phyloP scores from a whole-genome alignment of 306 rosid species.

The Malus fusca region DNA sequence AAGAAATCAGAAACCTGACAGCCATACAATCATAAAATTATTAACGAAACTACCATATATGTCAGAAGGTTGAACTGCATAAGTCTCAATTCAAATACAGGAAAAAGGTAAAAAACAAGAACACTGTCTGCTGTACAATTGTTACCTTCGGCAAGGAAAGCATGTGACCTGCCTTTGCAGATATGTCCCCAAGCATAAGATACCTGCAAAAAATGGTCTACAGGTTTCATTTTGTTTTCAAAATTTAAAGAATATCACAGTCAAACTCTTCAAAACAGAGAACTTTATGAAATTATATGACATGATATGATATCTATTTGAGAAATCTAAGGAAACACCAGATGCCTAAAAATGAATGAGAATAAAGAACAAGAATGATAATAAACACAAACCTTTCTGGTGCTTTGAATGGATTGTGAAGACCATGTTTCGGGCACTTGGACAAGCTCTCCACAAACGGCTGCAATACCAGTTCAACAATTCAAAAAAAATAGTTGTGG shows the following conservation, averaged over 20 bases:
- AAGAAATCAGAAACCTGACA: conserved; percentile 83
- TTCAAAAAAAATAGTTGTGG: not conserved
- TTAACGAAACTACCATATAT: not conserved
- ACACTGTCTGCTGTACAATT: not conserved
- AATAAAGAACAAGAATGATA: not conserved
- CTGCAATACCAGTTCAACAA: conserved; percentile 38
- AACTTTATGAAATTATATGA: not conserved
- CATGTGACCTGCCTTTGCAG: conserved; percentile 84
- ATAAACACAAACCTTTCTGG: conserved; percentile 72
- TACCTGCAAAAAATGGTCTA: conserved; percentile 47
- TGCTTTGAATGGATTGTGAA: conserved; percentile 91
- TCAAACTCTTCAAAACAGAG: not conserved
- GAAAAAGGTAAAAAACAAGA: not conserved
- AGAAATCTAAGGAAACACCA: not conserved
- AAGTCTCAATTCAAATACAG: not conserved
- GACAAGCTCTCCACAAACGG: conserved; percentile 85
- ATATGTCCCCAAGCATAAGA: conserved; percentile 72
- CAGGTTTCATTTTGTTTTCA: not conserved
- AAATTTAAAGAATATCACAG: not conserved
- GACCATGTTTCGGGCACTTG: conserved; percentile 88
- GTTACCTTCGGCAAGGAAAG: conserved; percentile 80
- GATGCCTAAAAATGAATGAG: not conserved
- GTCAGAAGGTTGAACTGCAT: not conserved
- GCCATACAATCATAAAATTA: not conserved
- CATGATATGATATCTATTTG: not conserved